These are phyloP conservation scores for Trichoderma arundinaceum DNA, from an alignment of 2,329 filamentous ascomycete species.

Conservation along the genomic window DNA sequence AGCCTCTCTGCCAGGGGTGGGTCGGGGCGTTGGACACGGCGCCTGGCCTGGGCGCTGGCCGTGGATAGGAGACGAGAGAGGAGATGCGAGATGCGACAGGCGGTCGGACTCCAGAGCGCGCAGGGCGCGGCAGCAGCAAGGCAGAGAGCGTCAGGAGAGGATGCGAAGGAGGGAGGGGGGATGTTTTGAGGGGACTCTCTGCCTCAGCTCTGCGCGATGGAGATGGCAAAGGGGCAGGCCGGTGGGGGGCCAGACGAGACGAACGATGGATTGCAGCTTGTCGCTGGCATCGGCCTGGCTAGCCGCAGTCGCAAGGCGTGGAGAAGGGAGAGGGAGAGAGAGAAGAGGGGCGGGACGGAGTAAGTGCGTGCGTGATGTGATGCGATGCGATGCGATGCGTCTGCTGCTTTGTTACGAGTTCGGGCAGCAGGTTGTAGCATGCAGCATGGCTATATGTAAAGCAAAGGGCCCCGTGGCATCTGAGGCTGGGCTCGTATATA, in stretches of 20 bases:
- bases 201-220: conserved; percentile 27
- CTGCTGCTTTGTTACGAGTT: too few relatives aligned
- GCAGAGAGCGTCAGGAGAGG: conserved; percentile 23
- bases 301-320: conserved; percentile 25
- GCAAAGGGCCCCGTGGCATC: too few relatives aligned
- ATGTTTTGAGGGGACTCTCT: conserved; percentile 13
- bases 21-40: conserved; percentile 38
- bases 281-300: conserved; percentile 28
- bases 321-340: conserved; percentile 25
- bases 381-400: not conserved
- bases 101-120: conserved; percentile 26
- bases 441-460: not conserved
- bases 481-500: too few relatives aligned
- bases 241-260: conserved; percentile 27
- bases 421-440: not conserved
- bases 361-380: conserved; percentile 9
- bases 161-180: conserved; percentile 5
- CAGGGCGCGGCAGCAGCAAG: conserved; percentile 28
- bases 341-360: conserved; percentile 20
- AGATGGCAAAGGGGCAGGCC: conserved; percentile 31
- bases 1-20: conserved; percentile 20
- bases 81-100: not conserved
- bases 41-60: conserved; percentile 8
- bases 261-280: conserved; percentile 27
- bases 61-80: conserved; percentile 21